Base-by-base conservation (phyloP, 2,329 filamentous ascomycete species). In the Fusarium udum region DNA sequence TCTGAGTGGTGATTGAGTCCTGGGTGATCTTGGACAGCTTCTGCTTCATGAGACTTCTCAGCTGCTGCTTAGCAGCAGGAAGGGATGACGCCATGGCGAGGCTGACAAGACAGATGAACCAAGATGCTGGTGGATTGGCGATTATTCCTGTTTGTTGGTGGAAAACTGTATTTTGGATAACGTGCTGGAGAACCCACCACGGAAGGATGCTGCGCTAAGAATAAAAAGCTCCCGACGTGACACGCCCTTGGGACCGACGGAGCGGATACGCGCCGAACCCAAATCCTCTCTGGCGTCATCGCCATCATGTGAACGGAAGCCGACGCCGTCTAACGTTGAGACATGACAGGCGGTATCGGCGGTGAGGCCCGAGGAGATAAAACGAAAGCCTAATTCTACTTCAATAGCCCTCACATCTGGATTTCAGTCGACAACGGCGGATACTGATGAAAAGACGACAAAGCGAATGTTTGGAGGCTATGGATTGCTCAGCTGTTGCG, bases 51-150 rank as follows among this genome's bases (percentile, higher is more conserved):
- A 88, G 83, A 71, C 86, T 86, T 64, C 95, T 89, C 69, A 97
- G 85, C 76, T 93, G 91, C 79, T 92, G 91, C 84, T 97, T 97
- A 49, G 92, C 91, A 65, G 87, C 85, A 72, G 87, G 87, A 62
- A 95, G 82, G 7, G 81, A 71, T 58, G 88, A 84, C 51, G 88
- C 83, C 87, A 90, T 91, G 69, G 80, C 40, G 42, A 73, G 45
- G 46, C 49, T 73, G 67, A 69, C 62, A 57, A 69, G 64, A 57
- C 24, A 58, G 60, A 32, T 61, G n/a, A 45, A 52, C 24, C 22
- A 57, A 59, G 57, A 55, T 56, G 40, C 45, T 69, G 59, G 49
- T 69, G 59, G 52, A 43, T 62, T 69, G 71, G 42, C 36, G 49
- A 45, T 55, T 59, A 34, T 65, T 45, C 57, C 58, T 63, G 59